Percentiles rank a stretch among this genome's conserved stretches.
These are phyloP conservation scores for Phytopythium cucurbitacearum DNA, from an alignment of 352 stramenopile species.

Conservation along the genomic window DNA sequence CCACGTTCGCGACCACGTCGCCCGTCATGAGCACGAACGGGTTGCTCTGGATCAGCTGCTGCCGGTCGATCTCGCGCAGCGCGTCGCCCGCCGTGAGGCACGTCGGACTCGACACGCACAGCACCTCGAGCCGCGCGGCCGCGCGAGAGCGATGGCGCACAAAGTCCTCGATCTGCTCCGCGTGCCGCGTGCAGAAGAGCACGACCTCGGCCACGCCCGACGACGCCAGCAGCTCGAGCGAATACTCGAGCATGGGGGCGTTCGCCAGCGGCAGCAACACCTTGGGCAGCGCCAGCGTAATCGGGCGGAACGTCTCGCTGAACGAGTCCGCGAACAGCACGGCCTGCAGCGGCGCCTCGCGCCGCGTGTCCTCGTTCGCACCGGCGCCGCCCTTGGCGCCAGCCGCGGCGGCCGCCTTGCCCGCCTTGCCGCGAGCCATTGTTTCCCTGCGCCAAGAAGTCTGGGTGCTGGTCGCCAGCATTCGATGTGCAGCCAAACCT, in stretches of 20 bases:
- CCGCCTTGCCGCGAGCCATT: slow-evolving; percentile 18
- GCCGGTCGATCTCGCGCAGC: slow-evolving; percentile 94
- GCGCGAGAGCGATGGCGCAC: slow-evolving; percentile 57
- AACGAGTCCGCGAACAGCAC: slow-evolving; percentile 97
- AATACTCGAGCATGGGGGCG: slow-evolving; percentile 96
- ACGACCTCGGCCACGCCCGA: slow-evolving; percentile 95
- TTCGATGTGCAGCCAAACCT: neutral
- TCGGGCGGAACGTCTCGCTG: slow-evolving; percentile 91
- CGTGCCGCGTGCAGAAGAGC: slow-evolving; percentile 90
- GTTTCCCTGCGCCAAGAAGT: neutral
- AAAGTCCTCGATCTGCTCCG: slow-evolving; percentile 86
- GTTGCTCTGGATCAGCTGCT: slow-evolving; percentile 93
- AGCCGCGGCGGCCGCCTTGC: slow-evolving; percentile 8
- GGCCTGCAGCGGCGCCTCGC: slow-evolving; percentile 93
- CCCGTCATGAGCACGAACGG: slow-evolving; percentile 97
- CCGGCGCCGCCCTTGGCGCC: slow-evolving; percentile 3
- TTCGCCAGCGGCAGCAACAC: slow-evolving; percentile 95
- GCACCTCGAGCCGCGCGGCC: slow-evolving; percentile 50
- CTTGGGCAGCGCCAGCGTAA: slow-evolving; percentile 88
- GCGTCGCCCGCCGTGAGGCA: slow-evolving; percentile 92
- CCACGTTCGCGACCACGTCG: slow-evolving; percentile 96
- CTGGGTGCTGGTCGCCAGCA: neutral
- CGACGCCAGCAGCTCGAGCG: slow-evolving; percentile 94
- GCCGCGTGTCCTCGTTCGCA: slow-evolving; percentile 70
- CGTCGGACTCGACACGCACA: slow-evolving; percentile 72